Percentiles rank a stretch among this genome's conserved stretches.
Conservation (phyloP, 225 moss, liverwort and hornwort species). For the Physcomitrium patens region DNA sequence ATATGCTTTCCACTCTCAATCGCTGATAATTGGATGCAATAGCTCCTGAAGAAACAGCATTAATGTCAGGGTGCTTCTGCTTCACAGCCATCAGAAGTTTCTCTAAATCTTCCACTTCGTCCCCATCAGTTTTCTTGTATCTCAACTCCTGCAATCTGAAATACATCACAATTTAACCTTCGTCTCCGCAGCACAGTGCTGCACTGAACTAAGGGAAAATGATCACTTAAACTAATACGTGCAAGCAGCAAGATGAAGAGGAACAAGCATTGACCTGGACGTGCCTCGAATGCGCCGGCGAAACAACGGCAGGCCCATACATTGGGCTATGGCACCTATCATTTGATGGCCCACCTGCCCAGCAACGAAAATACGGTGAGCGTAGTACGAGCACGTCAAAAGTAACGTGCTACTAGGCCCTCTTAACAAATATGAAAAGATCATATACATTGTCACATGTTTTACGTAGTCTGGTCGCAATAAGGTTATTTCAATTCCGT, state of each 20-base stretch:
- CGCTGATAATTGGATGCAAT: constrained; percentile 98
- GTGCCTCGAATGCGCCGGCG: constrained; percentile 84
- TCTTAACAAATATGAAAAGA: neutral
- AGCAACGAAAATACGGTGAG: constrained; percentile 12
- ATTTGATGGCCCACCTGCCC: constrained; percentile 96
- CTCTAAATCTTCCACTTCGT: constrained; percentile 97
- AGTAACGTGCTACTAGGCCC: neutral
- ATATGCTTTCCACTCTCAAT: constrained; percentile 92
- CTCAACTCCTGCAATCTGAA: constrained; percentile 72
- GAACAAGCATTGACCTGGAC: constrained; percentile 56
- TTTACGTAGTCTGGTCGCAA: neutral
- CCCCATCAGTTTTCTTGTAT: constrained; percentile 76
- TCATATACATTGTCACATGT: neutral
- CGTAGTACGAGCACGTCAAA: neutral
- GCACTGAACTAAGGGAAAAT: neutral
- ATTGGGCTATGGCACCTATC: constrained; percentile 77
- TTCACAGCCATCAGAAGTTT: constrained; percentile 76
- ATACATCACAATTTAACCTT: neutral
- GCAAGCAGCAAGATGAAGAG: neutral
- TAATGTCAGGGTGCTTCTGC: constrained; percentile 61
- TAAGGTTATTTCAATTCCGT: neutral
- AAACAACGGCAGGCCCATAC: constrained; percentile 94
- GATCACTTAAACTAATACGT: neutral
- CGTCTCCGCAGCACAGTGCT: neutral
- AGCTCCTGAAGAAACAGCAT: constrained; percentile 88